Evolutionary conservation across 1,284 basidiomycete species (phyloP).

Genomic region (Crucibulum cyathiforme): DNA sequence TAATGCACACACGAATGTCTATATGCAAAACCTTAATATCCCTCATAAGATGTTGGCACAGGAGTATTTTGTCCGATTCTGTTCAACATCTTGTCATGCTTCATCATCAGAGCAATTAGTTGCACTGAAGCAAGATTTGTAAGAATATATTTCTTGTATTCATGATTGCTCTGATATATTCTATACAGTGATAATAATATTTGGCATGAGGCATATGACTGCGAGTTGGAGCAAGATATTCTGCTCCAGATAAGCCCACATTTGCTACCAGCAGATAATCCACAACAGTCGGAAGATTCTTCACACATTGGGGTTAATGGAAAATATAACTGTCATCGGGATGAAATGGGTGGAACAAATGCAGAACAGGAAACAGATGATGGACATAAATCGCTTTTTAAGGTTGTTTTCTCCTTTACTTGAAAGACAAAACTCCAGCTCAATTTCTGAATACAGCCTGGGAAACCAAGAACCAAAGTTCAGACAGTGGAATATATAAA

Average conservation of each 20-base stretch:
- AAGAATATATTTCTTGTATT: not conserved
- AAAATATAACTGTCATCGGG: conserved; percentile 25
- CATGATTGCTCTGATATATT: not conserved
- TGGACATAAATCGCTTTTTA: conserved; percentile 33
- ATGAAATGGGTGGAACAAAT: conserved; percentile 28
- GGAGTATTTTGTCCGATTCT: conserved; percentile 29
- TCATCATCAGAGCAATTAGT: conserved; percentile 34
- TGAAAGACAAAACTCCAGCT: conserved; percentile 11
- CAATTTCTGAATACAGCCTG: conserved; percentile 12
- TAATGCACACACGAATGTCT: conserved; percentile 37
- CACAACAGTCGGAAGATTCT: conserved; percentile 35
- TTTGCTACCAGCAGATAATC: conserved; percentile 41
- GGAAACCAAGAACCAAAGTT: too few species aligned
- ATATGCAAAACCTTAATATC: conserved; percentile 27
- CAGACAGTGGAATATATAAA: conserved; percentile 21
- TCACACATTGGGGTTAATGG: conserved; percentile 29
- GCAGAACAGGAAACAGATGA: conserved; percentile 26
- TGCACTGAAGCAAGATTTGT: conserved; percentile 25
- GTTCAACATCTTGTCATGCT: conserved; percentile 33
- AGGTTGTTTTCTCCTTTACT: conserved; percentile 12
- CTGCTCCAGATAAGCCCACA: conserved; percentile 28
- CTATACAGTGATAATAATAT: not conserved
- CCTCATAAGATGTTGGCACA: conserved; percentile 25
- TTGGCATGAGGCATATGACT: conserved; percentile 31
- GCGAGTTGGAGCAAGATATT: conserved; percentile 23